Evolutionary conservation across 305 asterid genomes (phyloP).

Genomic region (Fraxinus dipetala): DNA sequence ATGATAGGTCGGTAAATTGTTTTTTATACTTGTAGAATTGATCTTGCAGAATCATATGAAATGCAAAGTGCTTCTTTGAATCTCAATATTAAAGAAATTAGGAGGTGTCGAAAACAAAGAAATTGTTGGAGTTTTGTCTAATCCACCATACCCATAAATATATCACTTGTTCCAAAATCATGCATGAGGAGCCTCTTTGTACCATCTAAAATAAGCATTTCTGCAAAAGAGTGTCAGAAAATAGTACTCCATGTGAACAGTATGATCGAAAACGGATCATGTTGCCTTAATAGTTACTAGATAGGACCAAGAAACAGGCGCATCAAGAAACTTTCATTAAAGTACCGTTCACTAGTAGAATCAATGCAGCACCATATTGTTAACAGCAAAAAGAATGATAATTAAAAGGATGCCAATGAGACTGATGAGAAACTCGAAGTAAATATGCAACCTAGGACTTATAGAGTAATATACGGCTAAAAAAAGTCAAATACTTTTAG

Average conservation of each 20-base stretch:
- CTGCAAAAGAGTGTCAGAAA: neutral
- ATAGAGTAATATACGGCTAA: neutral
- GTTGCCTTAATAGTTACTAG: neutral
- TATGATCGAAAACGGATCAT: neutral
- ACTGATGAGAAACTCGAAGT: neutral
- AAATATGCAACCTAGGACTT: neutral
- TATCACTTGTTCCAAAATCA: neutral
- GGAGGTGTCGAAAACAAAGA: too few species aligned
- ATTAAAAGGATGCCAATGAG: neutral
- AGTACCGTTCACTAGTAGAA: neutral
- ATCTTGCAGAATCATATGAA: neutral
- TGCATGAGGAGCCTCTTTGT: neutral
- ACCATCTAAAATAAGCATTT: neutral
- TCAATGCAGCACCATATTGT: neutral
- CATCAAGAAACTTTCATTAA: neutral
- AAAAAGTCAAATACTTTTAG: neutral
- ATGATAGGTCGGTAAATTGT: neutral
- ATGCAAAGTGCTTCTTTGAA: neutral
- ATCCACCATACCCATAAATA: neutral
- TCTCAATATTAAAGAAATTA: neutral
- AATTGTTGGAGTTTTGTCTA: neutral
- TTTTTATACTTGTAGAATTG: neutral
- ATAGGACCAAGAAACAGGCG: neutral
- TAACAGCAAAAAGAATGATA: neutral
- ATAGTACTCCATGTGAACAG: neutral